Base-by-base conservation (phyloP, 805 yeast genomes). In the Barnettozyma sp. region DNA sequence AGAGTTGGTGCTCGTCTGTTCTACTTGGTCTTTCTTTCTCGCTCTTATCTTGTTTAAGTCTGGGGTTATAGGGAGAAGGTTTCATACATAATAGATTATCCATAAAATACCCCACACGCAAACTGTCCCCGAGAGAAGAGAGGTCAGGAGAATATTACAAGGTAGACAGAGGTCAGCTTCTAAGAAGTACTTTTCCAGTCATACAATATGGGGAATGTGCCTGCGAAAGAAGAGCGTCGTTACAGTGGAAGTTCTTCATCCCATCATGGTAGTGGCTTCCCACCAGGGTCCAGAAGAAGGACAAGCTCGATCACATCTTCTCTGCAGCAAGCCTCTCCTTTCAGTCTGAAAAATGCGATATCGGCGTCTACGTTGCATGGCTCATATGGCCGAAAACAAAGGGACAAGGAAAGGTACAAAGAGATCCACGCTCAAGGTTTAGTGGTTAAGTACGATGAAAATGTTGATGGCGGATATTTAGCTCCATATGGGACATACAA, bases 401-500 rank as follows among this genome's bases (percentile, higher is more conserved):
- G 62, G 32, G 88, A 82, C 25, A 74, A 71, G 50, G 78, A 71
- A 40, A 55, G 52, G 34, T 55, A 56, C 34, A 69, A 69, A 37
- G 82, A 77, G 42, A 58, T 59, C 13, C 85, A 77, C 47, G 73
- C 72, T 36, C 48, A 61, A 42, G 70, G 76, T 17, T 60, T 82
- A 36, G 62, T 82, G 16, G 85, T 82, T 3, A 64, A 70, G 42
- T 71, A 58, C 48, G 66, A 66, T 26, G 94, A 85, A 51, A 74
- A 66, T 43, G 95, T 90, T 12, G 97, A 92, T 60, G 98, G 98
- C 14, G 98, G 98, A 2, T 87, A 64, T 54, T 60, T 90, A 44
- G 95, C 94, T 1, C 96, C 97, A 0, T 84, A 73, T 59, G 97
- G 97, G 2, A 82, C 83, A 22, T 90, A 90, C 59, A 73, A 78